phyloP scores from a whole-genome alignment of 192 early-diverging fungal species.

The Coemansia sp. region DNA sequence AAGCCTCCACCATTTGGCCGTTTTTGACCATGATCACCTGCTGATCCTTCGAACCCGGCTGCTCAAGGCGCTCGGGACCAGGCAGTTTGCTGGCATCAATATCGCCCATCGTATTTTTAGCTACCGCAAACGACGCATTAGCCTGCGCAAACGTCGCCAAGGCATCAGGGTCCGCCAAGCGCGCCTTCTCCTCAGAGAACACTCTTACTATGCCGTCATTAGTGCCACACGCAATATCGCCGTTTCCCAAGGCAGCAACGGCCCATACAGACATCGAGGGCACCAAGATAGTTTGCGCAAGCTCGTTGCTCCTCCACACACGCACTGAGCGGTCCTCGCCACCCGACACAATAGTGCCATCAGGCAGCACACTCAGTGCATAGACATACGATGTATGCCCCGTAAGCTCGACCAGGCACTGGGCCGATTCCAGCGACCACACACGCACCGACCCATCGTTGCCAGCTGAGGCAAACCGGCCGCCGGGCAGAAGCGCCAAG shows the following conservation, averaged over 20 bases:
- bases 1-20: constrained; percentile 73
- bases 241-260: constrained; percentile 72
- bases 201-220: constrained; percentile 81
- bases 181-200: constrained; percentile 67
- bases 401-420: constrained; percentile 66
- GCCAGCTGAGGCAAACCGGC: constrained; percentile 79
- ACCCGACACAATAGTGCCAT: constrained; percentile 79
- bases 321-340: constrained; percentile 92
- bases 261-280: constrained; percentile 94
- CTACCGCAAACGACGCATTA: constrained; percentile 49
- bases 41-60: constrained; percentile 69
- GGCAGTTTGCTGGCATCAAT: constrained; percentile 79
- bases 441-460: constrained; percentile 89
- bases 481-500: constrained; percentile 60
- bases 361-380: constrained; percentile 63
- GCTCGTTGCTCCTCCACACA: constrained; percentile 76
- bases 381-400: constrained; percentile 96
- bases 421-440: constrained; percentile 70
- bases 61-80: constrained; percentile 68
- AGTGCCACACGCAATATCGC: constrained; percentile 78
- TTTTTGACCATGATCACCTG: constrained; percentile 86
- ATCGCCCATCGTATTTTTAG: constrained; percentile 64
- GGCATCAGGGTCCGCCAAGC: constrained; percentile 57
- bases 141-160: constrained; percentile 42
- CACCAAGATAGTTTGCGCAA: constrained; percentile 75